Evolutionary conservation across 1,284 basidiomycete genomes (phyloP).

Genomic region (Chalciporus sp.): DNA sequence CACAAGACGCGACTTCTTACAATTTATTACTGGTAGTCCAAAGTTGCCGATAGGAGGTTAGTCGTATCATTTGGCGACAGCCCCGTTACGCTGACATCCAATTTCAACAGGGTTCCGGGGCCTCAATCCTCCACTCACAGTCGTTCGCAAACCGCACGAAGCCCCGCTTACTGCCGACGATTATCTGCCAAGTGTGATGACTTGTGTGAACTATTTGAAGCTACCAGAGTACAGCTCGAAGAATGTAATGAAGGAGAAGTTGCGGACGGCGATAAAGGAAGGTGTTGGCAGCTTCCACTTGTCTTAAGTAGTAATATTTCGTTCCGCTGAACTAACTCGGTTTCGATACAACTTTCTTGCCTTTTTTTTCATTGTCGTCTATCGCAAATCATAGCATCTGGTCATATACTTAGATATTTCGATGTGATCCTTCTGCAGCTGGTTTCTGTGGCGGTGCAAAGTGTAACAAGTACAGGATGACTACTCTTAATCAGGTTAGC

Average conservation of each 20-base stretch:
- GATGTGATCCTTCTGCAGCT: not conserved
- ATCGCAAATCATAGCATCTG: constrained; percentile 13
- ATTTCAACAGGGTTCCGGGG: constrained; percentile 81
- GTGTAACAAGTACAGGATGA: not conserved
- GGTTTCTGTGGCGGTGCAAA: not conserved
- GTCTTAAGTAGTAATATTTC: constrained; percentile 54
- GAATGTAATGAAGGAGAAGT: constrained; percentile 77
- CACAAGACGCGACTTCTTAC: constrained; percentile 86
- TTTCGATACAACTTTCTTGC: constrained; percentile 18
- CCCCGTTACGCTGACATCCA: constrained; percentile 1
- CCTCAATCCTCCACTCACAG: constrained; percentile 91
- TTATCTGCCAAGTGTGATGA: constrained; percentile 98
- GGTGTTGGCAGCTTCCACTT: constrained; percentile 95
- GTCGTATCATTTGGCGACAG: constrained; percentile 26
- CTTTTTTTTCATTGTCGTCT: constrained; percentile 15
- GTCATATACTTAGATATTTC: not conserved
- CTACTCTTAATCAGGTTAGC: not conserved
- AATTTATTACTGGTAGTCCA: constrained; percentile 97
- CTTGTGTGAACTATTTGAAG: constrained; percentile 96
- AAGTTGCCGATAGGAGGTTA: constrained; percentile 91
- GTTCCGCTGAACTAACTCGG: constrained; percentile 26
- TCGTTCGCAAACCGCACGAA: constrained; percentile 97
- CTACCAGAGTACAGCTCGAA: constrained; percentile 91
- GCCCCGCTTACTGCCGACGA: constrained; percentile 88
- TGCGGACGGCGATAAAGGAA: constrained; percentile 83